Percentiles rank a stretch among this genome's conserved stretches.
Conservation (phyloP, 75 land plant species). For the Pinus tabuliformis region DNA sequence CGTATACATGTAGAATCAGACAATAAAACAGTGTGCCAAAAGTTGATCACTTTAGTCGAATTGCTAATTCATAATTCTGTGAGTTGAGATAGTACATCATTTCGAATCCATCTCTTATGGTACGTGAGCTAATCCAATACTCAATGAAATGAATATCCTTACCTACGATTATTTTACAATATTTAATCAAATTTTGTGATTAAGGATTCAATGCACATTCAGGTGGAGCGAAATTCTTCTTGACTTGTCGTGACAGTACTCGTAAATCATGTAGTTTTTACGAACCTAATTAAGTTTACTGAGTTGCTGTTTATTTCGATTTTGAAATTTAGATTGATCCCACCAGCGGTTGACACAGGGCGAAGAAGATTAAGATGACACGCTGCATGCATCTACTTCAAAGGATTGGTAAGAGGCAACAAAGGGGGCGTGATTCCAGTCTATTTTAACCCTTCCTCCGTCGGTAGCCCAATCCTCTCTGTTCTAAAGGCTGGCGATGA, state of each 20-base stretch:
- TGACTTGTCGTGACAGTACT: slow-evolving; percentile 22
- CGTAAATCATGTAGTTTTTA: slow-evolving; percentile 18
- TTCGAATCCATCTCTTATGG: too few species aligned
- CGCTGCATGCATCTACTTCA: slow-evolving; percentile 33
- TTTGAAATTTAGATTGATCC: slow-evolving; percentile 3
- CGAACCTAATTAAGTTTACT: slow-evolving; percentile 12
- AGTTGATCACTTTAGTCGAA: too few species aligned
- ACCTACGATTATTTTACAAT: too few species aligned
- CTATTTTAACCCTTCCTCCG: slow-evolving; percentile 47
- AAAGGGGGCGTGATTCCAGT: slow-evolving; percentile 65
- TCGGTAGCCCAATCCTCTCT: slow-evolving; percentile 74
- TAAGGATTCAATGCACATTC: not conserved
- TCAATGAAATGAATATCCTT: too few species aligned
- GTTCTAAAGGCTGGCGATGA: slow-evolving; percentile 59
- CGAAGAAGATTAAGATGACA: not conserved
- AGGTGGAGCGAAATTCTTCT: slow-evolving; percentile 13
- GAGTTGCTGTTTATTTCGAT: slow-evolving; percentile 6
- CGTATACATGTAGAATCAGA: too few species aligned
- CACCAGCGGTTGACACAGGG: not conserved
- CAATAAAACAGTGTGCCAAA: too few species aligned
- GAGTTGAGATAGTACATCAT: too few species aligned
- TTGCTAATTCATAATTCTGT: too few species aligned
- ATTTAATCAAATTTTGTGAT: too few species aligned
- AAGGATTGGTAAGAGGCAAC: slow-evolving; percentile 34
- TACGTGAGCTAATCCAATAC: too few species aligned